These are phyloP conservation scores for Rhododendron vialii DNA, from an alignment of 148 eudicot species.

Conservation along the genomic window DNA sequence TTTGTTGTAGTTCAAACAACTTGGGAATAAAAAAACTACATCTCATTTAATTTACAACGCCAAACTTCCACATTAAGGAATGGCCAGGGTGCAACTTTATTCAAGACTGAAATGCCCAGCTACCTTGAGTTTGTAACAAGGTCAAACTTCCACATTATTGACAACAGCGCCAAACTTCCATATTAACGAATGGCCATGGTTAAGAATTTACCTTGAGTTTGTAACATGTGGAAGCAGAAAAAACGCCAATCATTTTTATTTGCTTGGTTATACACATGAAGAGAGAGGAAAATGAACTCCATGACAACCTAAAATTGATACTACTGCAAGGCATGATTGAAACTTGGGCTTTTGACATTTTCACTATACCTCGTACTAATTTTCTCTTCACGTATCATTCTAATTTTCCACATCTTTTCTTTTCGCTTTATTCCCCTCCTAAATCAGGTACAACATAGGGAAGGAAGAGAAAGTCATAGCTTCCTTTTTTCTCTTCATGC, in stretches of 20 bases:
- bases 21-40: not conserved
- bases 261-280: not conserved
- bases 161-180: not conserved
- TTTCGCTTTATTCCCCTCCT: not conserved
- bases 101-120: not conserved
- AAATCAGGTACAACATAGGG: not conserved
- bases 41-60: not conserved
- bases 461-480: not conserved
- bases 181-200: not conserved
- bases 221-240: not conserved
- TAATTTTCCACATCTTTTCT: not conserved
- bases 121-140: not conserved
- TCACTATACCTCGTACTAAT: not conserved
- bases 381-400: not conserved
- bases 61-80: not conserved
- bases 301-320: not conserved
- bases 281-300: not conserved
- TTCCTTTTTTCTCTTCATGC: not conserved
- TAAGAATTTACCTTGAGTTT: not conserved
- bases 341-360: not conserved
- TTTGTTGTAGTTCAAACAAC: not conserved
- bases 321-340: not conserved
- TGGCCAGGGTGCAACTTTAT: not conserved
- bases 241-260: not conserved
- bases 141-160: not conserved